These are phyloP conservation scores for Spiraea crenata DNA, from an alignment of 331 rosid species.

Conservation along the genomic window DNA sequence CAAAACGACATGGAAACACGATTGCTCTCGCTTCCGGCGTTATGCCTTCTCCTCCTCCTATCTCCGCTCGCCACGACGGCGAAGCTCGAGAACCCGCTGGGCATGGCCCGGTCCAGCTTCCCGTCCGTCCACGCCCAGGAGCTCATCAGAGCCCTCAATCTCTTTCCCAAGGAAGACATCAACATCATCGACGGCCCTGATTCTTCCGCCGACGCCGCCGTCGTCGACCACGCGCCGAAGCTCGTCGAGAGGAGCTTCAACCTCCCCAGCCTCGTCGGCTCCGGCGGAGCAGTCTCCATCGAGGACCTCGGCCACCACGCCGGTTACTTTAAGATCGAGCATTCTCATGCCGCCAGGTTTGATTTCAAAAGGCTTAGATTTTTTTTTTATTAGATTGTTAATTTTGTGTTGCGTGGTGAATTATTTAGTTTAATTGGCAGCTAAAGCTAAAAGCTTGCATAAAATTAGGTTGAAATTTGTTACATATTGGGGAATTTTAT, in stretches of 20 bases:
- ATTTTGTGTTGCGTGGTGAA: no score
- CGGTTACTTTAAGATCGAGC: constrained; percentile 76
- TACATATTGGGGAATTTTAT: no score
- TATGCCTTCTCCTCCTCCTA: constrained; percentile 6
- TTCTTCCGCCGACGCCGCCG: background rate
- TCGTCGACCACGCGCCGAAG: constrained; percentile 17
- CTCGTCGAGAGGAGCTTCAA: constrained; percentile 67
- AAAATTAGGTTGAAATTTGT: no score
- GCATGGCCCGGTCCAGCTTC: constrained; percentile 34
- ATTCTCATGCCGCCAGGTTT: constrained; percentile 77
- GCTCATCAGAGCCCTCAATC: constrained; percentile 65
- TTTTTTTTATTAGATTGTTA: background rate
- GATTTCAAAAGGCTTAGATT: background rate
- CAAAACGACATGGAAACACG: constrained; percentile 29
- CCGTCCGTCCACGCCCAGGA: constrained; percentile 47
- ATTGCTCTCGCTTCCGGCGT: constrained; percentile 4
- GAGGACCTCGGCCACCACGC: constrained; percentile 90
- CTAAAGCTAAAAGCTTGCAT: no score
- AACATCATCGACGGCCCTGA: constrained; percentile 39
- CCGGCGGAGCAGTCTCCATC: constrained; percentile 33
- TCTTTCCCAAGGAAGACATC: constrained; percentile 53
- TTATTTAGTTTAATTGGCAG: no score
- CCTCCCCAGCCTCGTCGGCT: constrained; percentile 48
- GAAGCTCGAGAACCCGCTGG: constrained; percentile 16
- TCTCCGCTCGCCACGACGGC: constrained; percentile 34